These are phyloP conservation scores for Kwoniella newhampshirensis DNA, from an alignment of 768 basidiomycete genomes.

Conservation along the genomic window DNA sequence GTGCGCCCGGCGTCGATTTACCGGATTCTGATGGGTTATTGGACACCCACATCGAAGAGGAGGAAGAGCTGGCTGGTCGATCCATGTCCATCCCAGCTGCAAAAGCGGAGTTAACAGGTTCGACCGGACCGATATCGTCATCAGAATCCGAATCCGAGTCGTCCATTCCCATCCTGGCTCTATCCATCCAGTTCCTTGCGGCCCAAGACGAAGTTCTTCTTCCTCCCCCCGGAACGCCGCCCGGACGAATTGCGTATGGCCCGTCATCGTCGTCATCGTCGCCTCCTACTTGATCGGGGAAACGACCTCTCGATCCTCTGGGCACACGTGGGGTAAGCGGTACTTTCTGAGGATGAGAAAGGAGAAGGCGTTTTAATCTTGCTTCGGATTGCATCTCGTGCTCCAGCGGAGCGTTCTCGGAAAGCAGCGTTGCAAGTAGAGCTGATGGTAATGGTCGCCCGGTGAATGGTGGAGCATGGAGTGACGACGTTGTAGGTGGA, in stretches of 20 bases:
- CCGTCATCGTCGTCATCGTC: conserved; percentile 48
- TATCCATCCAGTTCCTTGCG: conserved; percentile 24
- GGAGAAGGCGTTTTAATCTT: conserved; percentile 36
- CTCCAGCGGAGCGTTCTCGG: conserved; percentile 39
- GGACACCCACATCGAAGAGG: conserved; percentile 18
- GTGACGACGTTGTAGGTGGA: neutral
- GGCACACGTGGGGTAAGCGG: conserved; percentile 44
- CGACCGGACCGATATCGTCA: conserved; percentile 23
- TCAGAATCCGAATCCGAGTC: conserved; percentile 43
- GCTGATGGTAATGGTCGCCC: conserved; percentile 43
- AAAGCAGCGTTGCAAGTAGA: conserved; percentile 41
- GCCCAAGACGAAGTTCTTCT: conserved; percentile 21
- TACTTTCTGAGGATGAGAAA: conserved; percentile 39
- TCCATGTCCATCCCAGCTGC: conserved; percentile 51
- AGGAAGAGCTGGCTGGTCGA: conserved; percentile 28
- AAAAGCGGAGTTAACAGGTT: conserved; percentile 45
- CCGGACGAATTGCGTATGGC: neutral
- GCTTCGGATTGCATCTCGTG: conserved; percentile 50
- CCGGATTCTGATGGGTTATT: conserved; percentile 21
- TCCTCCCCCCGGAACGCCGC: neutral
- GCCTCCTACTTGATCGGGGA: conserved; percentile 43
- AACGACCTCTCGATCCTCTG: conserved; percentile 34
- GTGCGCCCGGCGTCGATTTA: conserved; percentile 29
- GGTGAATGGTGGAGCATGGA: conserved; percentile 22
- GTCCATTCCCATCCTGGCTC: conserved; percentile 13